phyloP scores from a whole-genome alignment of 345 rosid species.

The Arabidopsis thaliana region DNA sequence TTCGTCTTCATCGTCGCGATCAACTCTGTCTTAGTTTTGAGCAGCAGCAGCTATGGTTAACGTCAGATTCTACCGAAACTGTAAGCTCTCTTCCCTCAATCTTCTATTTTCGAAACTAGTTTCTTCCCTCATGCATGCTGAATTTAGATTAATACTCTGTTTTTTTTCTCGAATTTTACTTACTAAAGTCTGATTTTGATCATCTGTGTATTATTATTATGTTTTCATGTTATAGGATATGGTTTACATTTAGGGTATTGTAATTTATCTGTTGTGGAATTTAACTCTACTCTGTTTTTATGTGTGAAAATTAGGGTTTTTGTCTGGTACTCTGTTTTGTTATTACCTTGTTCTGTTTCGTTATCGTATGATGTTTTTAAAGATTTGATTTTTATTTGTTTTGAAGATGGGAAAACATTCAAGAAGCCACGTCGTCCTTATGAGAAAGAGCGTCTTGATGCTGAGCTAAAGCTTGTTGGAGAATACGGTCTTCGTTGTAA shows the following conservation, averaged over 20 bases:
- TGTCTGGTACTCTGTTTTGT: not conserved
- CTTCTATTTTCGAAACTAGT: not conserved
- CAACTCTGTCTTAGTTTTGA: constrained; percentile 14
- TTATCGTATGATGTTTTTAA: not conserved
- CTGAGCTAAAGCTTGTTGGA: constrained; percentile 68
- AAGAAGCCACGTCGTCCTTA: constrained; percentile 57
- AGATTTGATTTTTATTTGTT: constrained; percentile 4
- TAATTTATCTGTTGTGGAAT: not conserved
- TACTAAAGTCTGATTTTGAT: not conserved
- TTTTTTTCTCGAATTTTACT: not conserved
- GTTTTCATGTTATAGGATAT: too few species aligned
- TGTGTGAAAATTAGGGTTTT: not conserved
- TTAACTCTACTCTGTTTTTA: not conserved
- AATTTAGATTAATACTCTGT: constrained; percentile 15
- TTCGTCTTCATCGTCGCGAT: constrained; percentile 21
- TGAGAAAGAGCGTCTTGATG: constrained; percentile 63
- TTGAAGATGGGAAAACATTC: constrained; percentile 50
- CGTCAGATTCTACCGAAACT: constrained; percentile 52
- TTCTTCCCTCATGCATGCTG: not conserved
- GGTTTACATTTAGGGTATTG: not conserved
- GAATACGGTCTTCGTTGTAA: constrained; percentile 67
- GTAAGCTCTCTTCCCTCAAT: constrained; percentile 35
- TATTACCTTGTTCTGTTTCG: not conserved
- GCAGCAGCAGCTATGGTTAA: constrained; percentile 45
- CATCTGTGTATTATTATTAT: not conserved